A percentile compares a stretch with the other conserved stretches of the same genome.
Conservation (phyloP, 129 eudicot genomes). For the Centaurea solstitialis region DNA sequence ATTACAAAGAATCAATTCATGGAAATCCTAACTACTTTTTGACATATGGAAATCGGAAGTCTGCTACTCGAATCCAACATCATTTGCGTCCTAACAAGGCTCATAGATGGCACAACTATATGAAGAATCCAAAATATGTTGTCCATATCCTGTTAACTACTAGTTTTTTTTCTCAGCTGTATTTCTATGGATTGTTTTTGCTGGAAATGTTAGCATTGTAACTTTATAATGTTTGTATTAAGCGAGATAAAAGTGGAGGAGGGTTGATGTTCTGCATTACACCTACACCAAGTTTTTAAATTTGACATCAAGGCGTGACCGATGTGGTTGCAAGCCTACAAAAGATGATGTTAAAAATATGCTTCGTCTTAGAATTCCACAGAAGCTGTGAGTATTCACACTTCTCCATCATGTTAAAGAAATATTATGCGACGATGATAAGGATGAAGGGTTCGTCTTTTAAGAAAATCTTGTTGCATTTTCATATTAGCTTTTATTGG, state of each 20-base stretch:
- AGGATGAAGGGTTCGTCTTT: too few relatives aligned
- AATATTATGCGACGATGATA: not conserved
- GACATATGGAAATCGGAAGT: conserved; percentile 95
- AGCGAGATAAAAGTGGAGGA: conserved; percentile 88
- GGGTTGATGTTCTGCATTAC: conserved; percentile 91
- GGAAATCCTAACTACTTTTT: conserved; percentile 93
- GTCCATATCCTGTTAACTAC: too few relatives aligned
- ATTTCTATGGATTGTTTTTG: not conserved
- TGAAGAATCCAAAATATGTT: conserved; percentile 77
- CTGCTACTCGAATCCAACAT: conserved; percentile 84
- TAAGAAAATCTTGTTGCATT: not conserved
- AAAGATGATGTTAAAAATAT: conserved; percentile 70
- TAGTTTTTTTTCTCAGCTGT: not conserved
- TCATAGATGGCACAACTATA: conserved; percentile 96
- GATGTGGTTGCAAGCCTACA: conserved; percentile 97
- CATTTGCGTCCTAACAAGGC: conserved; percentile 99
- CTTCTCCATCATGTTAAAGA: not conserved
- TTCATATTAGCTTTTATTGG: too few relatives aligned
- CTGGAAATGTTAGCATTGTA: not conserved
- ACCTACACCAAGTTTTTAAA: conserved; percentile 92
- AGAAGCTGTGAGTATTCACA: conserved; percentile 69
- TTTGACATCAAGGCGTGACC: conserved; percentile 93
- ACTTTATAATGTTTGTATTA: conserved; percentile 17
- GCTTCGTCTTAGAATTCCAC: conserved; percentile 82
- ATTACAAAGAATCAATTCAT: conserved; percentile 88